phyloP scores from a whole-genome alignment of 2,329 filamentous ascomycete species.

The Penicillium sumatraense region DNA sequence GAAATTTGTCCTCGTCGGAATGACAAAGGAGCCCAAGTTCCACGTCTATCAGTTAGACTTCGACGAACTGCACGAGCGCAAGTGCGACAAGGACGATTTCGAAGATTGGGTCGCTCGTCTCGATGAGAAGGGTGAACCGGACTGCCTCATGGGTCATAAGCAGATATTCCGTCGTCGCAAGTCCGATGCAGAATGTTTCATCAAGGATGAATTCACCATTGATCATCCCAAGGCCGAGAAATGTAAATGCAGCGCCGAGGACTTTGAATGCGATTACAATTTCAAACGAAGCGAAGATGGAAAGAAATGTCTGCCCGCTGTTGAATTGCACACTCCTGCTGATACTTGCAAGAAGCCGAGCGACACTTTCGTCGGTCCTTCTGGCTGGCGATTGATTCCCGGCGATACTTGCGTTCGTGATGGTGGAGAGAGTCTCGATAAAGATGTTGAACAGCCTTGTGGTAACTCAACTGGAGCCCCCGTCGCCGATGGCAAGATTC shows the following conservation, averaged over 20 bases:
- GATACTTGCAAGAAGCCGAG: conserved; percentile 73
- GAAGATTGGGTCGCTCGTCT: conserved; percentile 87
- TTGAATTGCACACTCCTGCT: conserved; percentile 67
- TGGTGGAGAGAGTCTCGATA: conserved; percentile 69
- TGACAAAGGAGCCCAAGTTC: conserved; percentile 52
- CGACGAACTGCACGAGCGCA: conserved; percentile 74
- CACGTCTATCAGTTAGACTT: conserved; percentile 83
- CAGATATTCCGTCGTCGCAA: conserved; percentile 86
- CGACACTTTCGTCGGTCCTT: conserved; percentile 80
- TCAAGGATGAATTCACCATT: conserved; percentile 83
- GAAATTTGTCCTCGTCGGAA: conserved; percentile 81
- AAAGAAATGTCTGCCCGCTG: conserved; percentile 69
- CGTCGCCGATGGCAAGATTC: conserved; percentile 67
- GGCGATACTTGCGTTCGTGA: conserved; percentile 72
- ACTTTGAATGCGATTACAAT: conserved; percentile 97
- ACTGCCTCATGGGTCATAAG: conserved; percentile 94
- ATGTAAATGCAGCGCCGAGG: conserved; percentile 80
- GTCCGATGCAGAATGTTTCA: conserved; percentile 84
- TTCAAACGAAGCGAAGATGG: conserved; percentile 72
- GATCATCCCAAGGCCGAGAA: conserved; percentile 69
- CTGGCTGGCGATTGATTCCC: conserved; percentile 90
- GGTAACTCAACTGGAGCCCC: conserved; percentile 61
- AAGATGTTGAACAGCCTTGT: conserved; percentile 76
- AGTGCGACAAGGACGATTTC: conserved; percentile 73
- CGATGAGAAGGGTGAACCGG: conserved; percentile 77